Evolutionary conservation across 2,329 filamentous ascomycete species (phyloP).

Genomic region (Penicillium italicum): DNA sequence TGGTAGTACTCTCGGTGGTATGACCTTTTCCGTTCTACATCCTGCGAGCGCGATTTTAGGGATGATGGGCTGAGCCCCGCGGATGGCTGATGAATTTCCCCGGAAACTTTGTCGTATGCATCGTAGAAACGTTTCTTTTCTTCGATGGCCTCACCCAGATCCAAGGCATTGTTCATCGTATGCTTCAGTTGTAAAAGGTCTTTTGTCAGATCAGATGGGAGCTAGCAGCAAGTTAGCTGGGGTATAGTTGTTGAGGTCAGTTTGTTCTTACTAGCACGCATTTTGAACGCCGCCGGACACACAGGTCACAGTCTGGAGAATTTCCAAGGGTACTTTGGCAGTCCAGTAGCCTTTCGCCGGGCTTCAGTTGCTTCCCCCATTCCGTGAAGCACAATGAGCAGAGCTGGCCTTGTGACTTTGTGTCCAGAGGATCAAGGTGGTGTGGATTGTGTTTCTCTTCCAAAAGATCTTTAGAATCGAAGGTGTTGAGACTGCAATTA

Average conservation of each 20-base stretch:
- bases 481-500: neutral
- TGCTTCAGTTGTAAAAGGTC: neutral
- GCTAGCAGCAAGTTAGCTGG: neutral
- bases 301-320: neutral
- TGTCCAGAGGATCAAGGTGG: neutral
- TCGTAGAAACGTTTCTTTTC: neutral
- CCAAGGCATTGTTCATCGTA: neutral
- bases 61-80: neutral
- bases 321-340: neutral
- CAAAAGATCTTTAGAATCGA: neutral
- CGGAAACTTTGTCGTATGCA: neutral
- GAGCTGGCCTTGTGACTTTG: neutral
- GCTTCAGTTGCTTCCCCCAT: neutral
- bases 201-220: neutral
- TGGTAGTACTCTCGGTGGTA: fast-evolving
- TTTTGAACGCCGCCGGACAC: neutral
- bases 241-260: neutral
- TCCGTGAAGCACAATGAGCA: neutral
- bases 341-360: neutral
- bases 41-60: too few relatives aligned
- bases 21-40: neutral
- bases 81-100: neutral
- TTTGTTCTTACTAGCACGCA: neutral
- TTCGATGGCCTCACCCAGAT: neutral
- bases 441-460: neutral